phyloP scores from a whole-genome alignment of 2,329 filamentous ascomycete genomes.

The Aspergillus aculeatus region DNA sequence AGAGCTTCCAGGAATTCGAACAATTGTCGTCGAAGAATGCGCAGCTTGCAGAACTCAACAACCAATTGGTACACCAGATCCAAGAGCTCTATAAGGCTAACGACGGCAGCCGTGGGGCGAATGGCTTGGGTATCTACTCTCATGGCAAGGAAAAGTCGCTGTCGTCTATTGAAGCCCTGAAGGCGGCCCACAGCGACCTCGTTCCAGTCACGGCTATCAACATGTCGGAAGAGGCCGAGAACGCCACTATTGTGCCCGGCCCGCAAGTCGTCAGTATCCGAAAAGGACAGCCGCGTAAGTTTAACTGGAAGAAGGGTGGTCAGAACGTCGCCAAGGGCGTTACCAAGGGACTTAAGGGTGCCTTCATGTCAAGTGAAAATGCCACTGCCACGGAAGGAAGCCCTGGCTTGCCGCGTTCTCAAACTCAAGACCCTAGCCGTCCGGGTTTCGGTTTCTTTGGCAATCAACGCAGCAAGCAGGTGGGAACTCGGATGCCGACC shows the following conservation, averaged over 20 bases:
- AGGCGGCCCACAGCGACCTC: slow-evolving; percentile 50
- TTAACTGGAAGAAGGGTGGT: slow-evolving; percentile 97
- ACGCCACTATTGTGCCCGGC: slow-evolving; percentile 60
- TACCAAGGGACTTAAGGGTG: slow-evolving; percentile 88
- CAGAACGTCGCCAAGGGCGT: slow-evolving; percentile 93
- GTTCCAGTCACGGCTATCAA: slow-evolving; percentile 54
- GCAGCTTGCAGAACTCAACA: slow-evolving; percentile 91
- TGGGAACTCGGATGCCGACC: slow-evolving; percentile 40
- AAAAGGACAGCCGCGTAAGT: slow-evolving; percentile 92
- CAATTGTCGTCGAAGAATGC: slow-evolving; percentile 91
- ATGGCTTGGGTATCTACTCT: slow-evolving; percentile 65
- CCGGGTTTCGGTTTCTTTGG: slow-evolving; percentile 72
- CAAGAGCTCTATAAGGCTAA: slow-evolving; percentile 87
- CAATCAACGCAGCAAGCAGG: slow-evolving; percentile 45
- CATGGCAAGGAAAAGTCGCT: slow-evolving; percentile 54
- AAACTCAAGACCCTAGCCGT: slow-evolving; percentile 47
- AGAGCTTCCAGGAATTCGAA: slow-evolving; percentile 92
- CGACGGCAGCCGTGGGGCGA: slow-evolving; percentile 32
- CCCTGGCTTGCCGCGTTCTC: slow-evolving; percentile 36
- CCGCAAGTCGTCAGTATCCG: slow-evolving; percentile 95
- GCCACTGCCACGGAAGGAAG: slow-evolving; percentile 34
- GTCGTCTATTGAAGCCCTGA: slow-evolving; percentile 45
- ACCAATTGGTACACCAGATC: slow-evolving; percentile 89
- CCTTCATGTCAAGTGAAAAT: slow-evolving; percentile 72
- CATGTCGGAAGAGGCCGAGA: slow-evolving; percentile 65